phyloP scores from a whole-genome alignment of 805 yeast species.

The Clavispora asparagi region DNA sequence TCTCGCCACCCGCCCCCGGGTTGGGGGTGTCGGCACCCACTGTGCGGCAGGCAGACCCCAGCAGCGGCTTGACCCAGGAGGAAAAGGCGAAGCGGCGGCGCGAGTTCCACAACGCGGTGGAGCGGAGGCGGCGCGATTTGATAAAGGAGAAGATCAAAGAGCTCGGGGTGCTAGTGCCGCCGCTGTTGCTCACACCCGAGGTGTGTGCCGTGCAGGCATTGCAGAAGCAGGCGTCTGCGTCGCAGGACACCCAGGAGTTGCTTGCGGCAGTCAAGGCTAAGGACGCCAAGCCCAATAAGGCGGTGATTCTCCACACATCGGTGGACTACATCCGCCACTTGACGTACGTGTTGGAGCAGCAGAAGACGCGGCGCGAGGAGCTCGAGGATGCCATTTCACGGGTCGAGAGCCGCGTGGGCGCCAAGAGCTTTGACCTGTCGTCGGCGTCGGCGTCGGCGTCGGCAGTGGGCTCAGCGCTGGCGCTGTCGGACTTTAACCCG shows the following conservation, averaged over 20 bases:
- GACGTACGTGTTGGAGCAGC: conserved; percentile 53
- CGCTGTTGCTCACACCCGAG: conserved; percentile 51
- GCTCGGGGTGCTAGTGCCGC: conserved; percentile 77
- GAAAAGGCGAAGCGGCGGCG: conserved; percentile 72
- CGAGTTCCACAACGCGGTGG: conserved; percentile 93
- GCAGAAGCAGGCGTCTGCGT: conserved; percentile 26
- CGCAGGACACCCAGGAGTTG: conserved; percentile 31
- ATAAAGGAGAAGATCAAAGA: conserved; percentile 87
- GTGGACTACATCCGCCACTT: conserved; percentile 75
- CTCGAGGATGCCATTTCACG: conserved; percentile 25
- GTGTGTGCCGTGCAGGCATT: conserved; percentile 40
- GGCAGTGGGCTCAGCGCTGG: background rate
- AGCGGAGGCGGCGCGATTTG: conserved; percentile 83
- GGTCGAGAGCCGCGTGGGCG: conserved; percentile 7
- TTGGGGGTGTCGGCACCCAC: conserved; percentile 29
- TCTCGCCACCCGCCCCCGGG: conserved; percentile 18
- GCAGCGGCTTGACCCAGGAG: conserved; percentile 48
- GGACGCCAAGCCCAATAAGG: conserved; percentile 78
- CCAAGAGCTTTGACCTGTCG: background rate
- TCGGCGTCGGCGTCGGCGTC: background rate
- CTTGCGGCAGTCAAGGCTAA: conserved; percentile 40
- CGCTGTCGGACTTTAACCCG: conserved; percentile 14
- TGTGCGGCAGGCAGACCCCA: conserved; percentile 12
- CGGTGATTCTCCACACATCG: conserved; percentile 67
- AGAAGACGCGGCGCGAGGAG: conserved; percentile 42